Conservation (phyloP, 2,329 filamentous ascomycete species). For the Talaromyces funiculosus region DNA sequence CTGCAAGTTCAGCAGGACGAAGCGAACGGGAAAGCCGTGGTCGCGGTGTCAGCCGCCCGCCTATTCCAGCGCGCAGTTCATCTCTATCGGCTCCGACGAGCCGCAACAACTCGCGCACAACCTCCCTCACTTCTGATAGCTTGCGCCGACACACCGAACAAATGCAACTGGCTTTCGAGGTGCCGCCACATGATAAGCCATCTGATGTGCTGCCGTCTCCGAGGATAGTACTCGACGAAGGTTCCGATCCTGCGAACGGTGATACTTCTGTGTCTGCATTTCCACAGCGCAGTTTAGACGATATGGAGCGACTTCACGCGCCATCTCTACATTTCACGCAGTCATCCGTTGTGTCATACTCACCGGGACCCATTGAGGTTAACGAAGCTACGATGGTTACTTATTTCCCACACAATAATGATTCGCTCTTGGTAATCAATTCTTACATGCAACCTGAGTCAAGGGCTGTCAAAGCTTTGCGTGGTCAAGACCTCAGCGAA, state of each 20-base stretch:
- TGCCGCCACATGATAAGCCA: conserved; percentile 18
- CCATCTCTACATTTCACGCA: conserved; percentile 46
- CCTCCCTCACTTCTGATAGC: conserved; percentile 42
- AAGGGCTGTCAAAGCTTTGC: conserved; percentile 25
- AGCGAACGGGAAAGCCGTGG: conserved; percentile 24
- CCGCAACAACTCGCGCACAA: conserved; percentile 38
- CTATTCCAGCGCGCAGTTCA: conserved; percentile 38
- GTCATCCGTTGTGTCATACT: conserved; percentile 43
- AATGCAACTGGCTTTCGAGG: conserved; percentile 21
- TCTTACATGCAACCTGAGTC: conserved; percentile 35
- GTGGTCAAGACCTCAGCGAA: conserved; percentile 15
- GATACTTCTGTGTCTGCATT: conserved; percentile 32
- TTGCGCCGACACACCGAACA: conserved; percentile 30
- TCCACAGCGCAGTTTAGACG: conserved; percentile 30
- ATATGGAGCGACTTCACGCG: conserved; percentile 40
- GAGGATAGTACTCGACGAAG: conserved; percentile 17
- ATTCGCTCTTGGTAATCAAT: conserved; percentile 60
- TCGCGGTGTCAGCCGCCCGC: conserved; percentile 24
- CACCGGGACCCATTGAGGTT: conserved; percentile 51
- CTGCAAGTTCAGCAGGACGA: conserved; percentile 21
- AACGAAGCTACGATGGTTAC: conserved; percentile 57
- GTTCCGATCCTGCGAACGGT: conserved; percentile 15
- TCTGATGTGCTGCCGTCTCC: conserved; percentile 21
- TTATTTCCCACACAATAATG: conserved; percentile 59
- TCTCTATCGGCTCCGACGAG: conserved; percentile 45